Evolutionary conservation across 2,329 filamentous ascomycete genomes (phyloP), one percentile per base, ranked within the genome.

Genomic region (Malbranchea zuffiana): DNA sequence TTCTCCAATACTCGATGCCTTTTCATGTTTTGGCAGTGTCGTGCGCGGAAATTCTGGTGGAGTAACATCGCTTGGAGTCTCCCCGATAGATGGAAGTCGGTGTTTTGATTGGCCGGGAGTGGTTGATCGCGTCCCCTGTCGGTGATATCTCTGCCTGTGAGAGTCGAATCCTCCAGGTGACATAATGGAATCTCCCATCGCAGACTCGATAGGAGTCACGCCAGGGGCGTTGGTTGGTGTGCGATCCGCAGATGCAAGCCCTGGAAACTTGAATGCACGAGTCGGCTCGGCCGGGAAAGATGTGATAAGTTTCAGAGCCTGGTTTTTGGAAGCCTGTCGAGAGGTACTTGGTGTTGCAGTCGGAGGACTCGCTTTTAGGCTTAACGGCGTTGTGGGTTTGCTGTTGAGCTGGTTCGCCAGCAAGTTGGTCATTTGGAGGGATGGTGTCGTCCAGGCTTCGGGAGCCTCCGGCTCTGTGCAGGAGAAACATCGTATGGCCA

Each of bases 401-500:
- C 41, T 62, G 69, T 15, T 57, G 26, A 59, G 47, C 6, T 59
- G 59, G 43, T 61, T 61, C 47, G 63, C 46, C 33, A 42, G 46
- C 55, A 71, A 65, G 35, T 70, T 68, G 6, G 68, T 69, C 46
- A 73, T 68, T 50, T 79, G 71, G 16, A 85, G 82, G 2, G 82
- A 80, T 6, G 88, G 86, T 6, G 87, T 93, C 13, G 79, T 75
- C 87, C 86, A 95, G 1, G 84, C 80, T 55, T 90, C 85, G 0
- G 80, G 77, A 0, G 83, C 81, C 54, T 95, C 86, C 13, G 80
- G 71, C 16, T 82, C 85, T 12, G 85, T 90, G 56, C 88, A 95
- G 32, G 88, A 85, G 56, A 95, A 95, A 60, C 78, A 96, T 50
- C 87, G 72, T 32, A 95, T 90, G 12, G 90, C 90, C 30, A 98